Evolutionary conservation across 306 rosid genomes (phyloP), one percentile per base, ranked within the genome.

Genomic region (Quercus glauca): DNA sequence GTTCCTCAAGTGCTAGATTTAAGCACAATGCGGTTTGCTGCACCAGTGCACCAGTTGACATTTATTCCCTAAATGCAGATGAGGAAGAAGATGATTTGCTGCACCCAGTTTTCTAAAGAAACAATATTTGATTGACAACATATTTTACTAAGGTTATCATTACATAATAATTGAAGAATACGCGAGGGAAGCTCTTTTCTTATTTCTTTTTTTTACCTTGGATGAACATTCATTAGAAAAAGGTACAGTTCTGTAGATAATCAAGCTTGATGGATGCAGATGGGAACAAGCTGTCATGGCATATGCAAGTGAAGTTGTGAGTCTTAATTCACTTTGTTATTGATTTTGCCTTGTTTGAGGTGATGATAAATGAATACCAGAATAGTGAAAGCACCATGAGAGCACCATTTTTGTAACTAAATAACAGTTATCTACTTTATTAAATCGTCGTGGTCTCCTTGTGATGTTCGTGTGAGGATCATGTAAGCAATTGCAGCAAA

Each of bases 1-100:
- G 84, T 63, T 81, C 93, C 73, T 71, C 93, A 19, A 81, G 29
- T 35, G 69, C 59, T 20, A 85, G 85, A 81, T 71, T 77, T 29
- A 87, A 87, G 79, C 87, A 82, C 72, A 78, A 59, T n/a, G n/a
- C 79, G 43, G 76, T 86, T 18, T 84, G 92, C 77, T 86, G 76
- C 80, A 91, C 94, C 57, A 88, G 78, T 80, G 93, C 96, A 5
- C 98, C 99, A 19, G 88, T 89, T 55, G 99, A 95, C 85, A 90
- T 95, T 84, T 95, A 85, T 83, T 89, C 97, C n/a, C 74, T 84
- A 4, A 87, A 82, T 21, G 78, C 85, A 28, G 90, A 88, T 25
- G 92, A 78, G 61, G 81, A 81, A 18, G 83, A 83, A 71, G 75
- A 83, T 80, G 88, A 86, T 74, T 69, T 81, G 86, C 84, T 81